phyloP scores from a whole-genome alignment of 106 monocot species.

The Phalaenopsis aphrodite region DNA sequence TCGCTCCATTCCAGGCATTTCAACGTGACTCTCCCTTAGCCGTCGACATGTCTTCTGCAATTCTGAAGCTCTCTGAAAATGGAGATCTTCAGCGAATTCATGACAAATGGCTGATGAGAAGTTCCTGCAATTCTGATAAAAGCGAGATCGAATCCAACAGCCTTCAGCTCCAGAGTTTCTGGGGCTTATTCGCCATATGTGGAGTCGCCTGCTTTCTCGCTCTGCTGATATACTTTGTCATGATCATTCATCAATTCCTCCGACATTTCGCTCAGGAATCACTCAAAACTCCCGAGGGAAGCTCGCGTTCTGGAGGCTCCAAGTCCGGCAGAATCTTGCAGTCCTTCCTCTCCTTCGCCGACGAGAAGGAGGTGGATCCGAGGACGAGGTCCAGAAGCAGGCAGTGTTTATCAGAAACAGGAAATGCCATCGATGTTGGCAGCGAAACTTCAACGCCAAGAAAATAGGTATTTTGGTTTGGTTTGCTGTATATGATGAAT shows the following conservation, averaged over 20 bases:
- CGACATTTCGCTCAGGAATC: conserved; percentile 12
- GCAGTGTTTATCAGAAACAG: not conserved
- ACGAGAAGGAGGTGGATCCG: conserved; percentile 29
- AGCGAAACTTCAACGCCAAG: conserved; percentile 5
- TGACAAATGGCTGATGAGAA: conserved; percentile 62
- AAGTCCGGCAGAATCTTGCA: conserved; percentile 7
- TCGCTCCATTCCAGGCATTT: conserved; percentile 36
- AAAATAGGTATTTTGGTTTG: not conserved
- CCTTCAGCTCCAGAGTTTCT: conserved; percentile 59
- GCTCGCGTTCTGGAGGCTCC: conserved; percentile 13
- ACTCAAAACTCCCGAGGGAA: conserved; percentile 13
- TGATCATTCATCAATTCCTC: conserved; percentile 37
- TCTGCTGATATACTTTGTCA: conserved; percentile 37
- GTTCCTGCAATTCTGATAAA: conserved; percentile 25
- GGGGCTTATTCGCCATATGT: conserved; percentile 61
- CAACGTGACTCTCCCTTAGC: conserved; percentile 66
- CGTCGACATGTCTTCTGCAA: conserved; percentile 71
- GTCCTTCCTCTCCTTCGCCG: conserved; percentile 51
- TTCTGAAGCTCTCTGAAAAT: conserved; percentile 72
- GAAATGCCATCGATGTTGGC: conserved; percentile 12
- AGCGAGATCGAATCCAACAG: conserved; percentile 35
- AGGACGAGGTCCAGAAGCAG: conserved; percentile 19
- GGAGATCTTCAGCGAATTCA: conserved; percentile 76
- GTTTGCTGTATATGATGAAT: not conserved
- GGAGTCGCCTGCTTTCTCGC: conserved; percentile 54